Base-by-base conservation (phyloP, 1,139 yeast genomes). In the Suhomyces guaymorum region DNA sequence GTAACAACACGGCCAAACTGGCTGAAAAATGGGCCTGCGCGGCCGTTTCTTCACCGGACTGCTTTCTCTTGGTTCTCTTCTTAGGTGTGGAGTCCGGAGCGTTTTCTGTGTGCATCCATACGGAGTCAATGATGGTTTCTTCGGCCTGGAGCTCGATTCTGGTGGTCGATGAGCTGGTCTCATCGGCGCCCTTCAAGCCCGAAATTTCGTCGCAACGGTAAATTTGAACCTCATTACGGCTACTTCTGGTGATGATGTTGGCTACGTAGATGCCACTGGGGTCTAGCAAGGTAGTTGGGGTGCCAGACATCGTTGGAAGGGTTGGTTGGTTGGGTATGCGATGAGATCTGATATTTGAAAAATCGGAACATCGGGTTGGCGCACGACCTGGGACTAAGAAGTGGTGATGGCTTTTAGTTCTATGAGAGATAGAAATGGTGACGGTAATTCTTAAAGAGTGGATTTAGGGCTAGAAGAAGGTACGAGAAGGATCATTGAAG, bases 161-260 rank as follows among this genome's bases (percentile, higher is more conserved):
- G 34, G 43, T 40, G 28, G 17, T 30, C 18, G 20, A 31, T 17
- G 28, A 30, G 28, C 18, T n/a, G n/a, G n/a, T n/a, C n/a, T n/a
- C n/a, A n/a, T n/a, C n/a, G n/a, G n/a, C 32, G 8, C 18, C 26
- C 24, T 21, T 28, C 32, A 34, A 22, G 27, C 24, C 10, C 32
- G 31, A 29, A 34, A 16, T 22, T 15, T 33, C 35, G 24, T 46
- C 41, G 22, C 56, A 24, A 26, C 51, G 44, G 39, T 55, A 63
- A 26, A 66, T 49, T 47, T 63, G 69, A 10, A 66, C 54, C 42
- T 66, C 72, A 31, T 61, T 59, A 33, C 70, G 51, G 10, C 66
- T 68, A 33, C 44, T 48, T 34, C 59, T 55, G 26, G 63, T 54
- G 31, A 64, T 57, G 29, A 61, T 45, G 46, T 55, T 63, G 39